phyloP scores from a whole-genome alignment of 257 asterid genomes.

The Prunella vulgaris region DNA sequence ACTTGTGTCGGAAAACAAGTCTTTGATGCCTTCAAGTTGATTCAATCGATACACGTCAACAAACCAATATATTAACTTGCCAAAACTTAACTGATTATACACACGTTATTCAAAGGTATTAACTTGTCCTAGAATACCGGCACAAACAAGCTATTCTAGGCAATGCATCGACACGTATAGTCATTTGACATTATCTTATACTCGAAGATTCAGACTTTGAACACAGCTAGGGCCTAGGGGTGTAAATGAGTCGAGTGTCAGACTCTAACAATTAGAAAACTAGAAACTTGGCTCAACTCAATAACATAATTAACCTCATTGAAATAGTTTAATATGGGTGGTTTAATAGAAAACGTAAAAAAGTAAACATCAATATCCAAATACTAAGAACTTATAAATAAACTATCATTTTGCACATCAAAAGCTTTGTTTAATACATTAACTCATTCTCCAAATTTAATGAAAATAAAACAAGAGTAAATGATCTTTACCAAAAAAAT shows the following conservation, averaged over 20 bases:
- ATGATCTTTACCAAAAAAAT: not conserved
- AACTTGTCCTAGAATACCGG: not conserved
- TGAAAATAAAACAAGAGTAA: no score
- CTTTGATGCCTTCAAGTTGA: conserved; percentile 58
- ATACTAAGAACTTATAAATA: not conserved
- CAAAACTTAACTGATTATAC: not conserved
- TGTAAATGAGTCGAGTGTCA: not conserved
- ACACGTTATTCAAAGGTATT: not conserved
- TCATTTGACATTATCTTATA: no score
- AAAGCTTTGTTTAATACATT: not conserved
- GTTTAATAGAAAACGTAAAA: not conserved
- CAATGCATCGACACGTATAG: no score
- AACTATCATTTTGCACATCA: not conserved
- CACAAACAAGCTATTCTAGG: not conserved
- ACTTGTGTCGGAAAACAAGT: conserved; percentile 79
- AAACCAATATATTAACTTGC: not conserved
- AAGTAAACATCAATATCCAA: not conserved
- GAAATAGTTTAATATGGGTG: not conserved
- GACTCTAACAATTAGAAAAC: not conserved
- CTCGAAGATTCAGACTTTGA: not conserved
- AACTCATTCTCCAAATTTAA: not conserved
- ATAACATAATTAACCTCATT: not conserved
- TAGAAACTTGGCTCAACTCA: not conserved
- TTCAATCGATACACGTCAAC: conserved; percentile 10
- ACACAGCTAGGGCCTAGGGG: not conserved